Evolutionary conservation across 2,329 filamentous ascomycete genomes (phyloP), one percentile per base, ranked within the genome.

Genomic region (Rosellinia necatrix): DNA sequence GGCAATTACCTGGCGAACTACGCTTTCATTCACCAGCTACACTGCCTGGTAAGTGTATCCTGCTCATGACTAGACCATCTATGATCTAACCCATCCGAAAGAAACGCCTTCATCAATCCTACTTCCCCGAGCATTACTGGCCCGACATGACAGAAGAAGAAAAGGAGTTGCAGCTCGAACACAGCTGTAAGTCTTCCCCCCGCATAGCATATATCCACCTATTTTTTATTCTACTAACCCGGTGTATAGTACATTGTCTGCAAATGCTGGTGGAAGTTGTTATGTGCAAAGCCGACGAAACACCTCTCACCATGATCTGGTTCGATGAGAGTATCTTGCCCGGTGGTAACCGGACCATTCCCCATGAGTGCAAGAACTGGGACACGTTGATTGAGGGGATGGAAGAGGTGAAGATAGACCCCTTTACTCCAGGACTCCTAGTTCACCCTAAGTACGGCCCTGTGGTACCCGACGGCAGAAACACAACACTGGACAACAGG

Each of bases 1-100:
- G 63, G 63, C 0, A 65, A 65, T 15, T 65, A 65, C 43, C 46
- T 65, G 13, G 63, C 63, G n/a, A 65, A 65, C 40, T 65, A 61
- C 42, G 61, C 63, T 17, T 65, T 64, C 25, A 64, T 65, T 32
- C 61, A 65, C 22, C 59, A 65, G 12, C 29, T 65, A 5, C 61
- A 64, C 22, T 65, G 63, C 25, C 43, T 65, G 32, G 63, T 65
- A 55, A 40, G 57, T 32, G 5, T 30, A 19, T 5, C 25, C 5
- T 29, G 1, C 15, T 12, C 7, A 3, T 25, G 1, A 6, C 15
- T 8, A 3, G 8, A 29, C 3, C 4, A 27, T 4, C 8, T 3
- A 17, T 29, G 9, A 22, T 44, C 43, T 52, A 30, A 49, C 10
- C 4, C 9, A 19, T 15, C 4, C 1, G 6, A 22, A 8, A 64